phyloP scores from a whole-genome alignment of 1,139 yeast species.

The Hansenula lynferdii region DNA sequence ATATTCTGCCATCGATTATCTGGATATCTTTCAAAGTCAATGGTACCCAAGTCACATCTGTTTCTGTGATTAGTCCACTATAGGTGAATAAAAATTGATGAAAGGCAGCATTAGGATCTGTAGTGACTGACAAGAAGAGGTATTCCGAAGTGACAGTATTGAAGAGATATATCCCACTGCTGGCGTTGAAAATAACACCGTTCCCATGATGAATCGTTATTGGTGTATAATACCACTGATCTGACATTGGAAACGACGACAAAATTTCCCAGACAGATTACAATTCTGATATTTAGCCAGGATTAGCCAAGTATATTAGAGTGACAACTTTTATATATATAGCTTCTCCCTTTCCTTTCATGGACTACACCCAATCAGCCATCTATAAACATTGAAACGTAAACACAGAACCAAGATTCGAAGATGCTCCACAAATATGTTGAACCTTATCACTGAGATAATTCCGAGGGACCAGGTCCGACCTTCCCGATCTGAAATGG shows the following conservation, averaged over 20 bases:
- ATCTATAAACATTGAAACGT: neutral
- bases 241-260: constrained; percentile 1
- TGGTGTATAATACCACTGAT: constrained; percentile 3
- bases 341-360: too few relatives aligned
- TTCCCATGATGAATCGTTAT: neutral
- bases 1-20: neutral
- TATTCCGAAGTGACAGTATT: constrained; percentile 10
- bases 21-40: too few relatives aligned
- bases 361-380: neutral
- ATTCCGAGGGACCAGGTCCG: neutral
- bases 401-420: neutral
- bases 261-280: too few relatives aligned
- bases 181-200: constrained; percentile 5
- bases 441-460: neutral
- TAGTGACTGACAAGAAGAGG: constrained; percentile 14
- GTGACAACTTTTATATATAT: too few relatives aligned
- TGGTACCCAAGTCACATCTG: constrained; percentile 10
- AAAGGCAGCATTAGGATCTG: constrained; percentile 9
- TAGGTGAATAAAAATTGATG: constrained; percentile 10
- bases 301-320: too few relatives aligned
- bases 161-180: constrained; percentile 19
- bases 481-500: neutral
- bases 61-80: constrained; percentile 7
- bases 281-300: too few relatives aligned
- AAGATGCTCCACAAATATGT: neutral